A percentile compares a stretch with the other conserved stretches of the same genome.
Evolutionary conservation across 176 grass and related monocot genomes (phyloP).

Genomic region (Hordeum vulgare): MorexV3_pseudomolecules_assembly NC_058520.1:520808446-520808945

Average conservation of each 20-base stretch:
- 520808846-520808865: background rate
- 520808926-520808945: background rate
- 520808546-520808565: background rate
- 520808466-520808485: too few relatives aligned
- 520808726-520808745: background rate
- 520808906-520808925: background rate
- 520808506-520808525: background rate
- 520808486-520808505: too few relatives aligned
- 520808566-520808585: background rate
- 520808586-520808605: background rate
- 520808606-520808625: background rate
- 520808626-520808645: conserved; percentile 7
- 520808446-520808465: too few relatives aligned
- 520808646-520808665: conserved; percentile 2
- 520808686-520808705: background rate
- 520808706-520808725: background rate
- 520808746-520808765: background rate
- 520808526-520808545: background rate
- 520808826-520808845: too few relatives aligned
- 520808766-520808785: background rate
- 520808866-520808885: background rate
- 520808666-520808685: background rate
- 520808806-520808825: background rate
- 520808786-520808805: background rate
- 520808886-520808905: background rate